phyloP scores from a whole-genome alignment of 768 basidiomycete genomes.

The Royoungia palumana region DNA sequence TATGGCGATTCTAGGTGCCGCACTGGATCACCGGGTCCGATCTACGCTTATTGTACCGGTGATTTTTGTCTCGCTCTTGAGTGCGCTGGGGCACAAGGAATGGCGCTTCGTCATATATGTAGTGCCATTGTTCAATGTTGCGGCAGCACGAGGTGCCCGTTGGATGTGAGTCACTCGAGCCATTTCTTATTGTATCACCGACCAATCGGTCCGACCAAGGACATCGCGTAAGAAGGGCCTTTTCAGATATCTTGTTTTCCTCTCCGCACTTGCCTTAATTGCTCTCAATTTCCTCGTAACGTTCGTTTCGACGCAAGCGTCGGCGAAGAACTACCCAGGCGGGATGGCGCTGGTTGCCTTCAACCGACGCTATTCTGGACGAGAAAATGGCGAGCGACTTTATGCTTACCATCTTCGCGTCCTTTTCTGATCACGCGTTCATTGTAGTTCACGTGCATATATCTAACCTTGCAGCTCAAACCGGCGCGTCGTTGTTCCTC shows the following conservation, averaged over 20 bases:
- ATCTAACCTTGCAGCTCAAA: slow-evolving; percentile 83
- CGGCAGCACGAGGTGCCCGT: slow-evolving; percentile 63
- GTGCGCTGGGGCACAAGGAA: slow-evolving; percentile 87
- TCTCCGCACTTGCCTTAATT: slow-evolving; percentile 48
- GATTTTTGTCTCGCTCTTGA: slow-evolving; percentile 60
- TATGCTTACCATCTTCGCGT: background rate
- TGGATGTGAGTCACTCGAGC: slow-evolving; percentile 52
- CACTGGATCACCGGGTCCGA: slow-evolving; percentile 47
- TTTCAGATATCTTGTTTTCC: slow-evolving; percentile 43
- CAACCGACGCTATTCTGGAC: slow-evolving; percentile 47
- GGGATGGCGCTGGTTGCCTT: slow-evolving; percentile 66
- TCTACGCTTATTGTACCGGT: slow-evolving; percentile 50
- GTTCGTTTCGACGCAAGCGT: slow-evolving; percentile 50
- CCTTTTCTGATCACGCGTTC: background rate
- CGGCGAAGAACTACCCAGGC: slow-evolving; percentile 85
- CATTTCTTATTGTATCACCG: background rate
- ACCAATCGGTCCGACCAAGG: slow-evolving; percentile 30
- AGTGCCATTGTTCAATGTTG: slow-evolving; percentile 76
- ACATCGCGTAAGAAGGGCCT: slow-evolving; percentile 46
- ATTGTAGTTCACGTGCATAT: slow-evolving; percentile 67
- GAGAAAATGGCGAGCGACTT: slow-evolving; percentile 28
- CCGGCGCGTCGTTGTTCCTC: slow-evolving; percentile 85
- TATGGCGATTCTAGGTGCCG: slow-evolving; percentile 52
- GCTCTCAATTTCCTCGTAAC: slow-evolving; percentile 53
- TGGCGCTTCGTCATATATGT: slow-evolving; percentile 95